Evolutionary conservation across 2,329 filamentous ascomycete species (phyloP), one percentile per base, ranked within the genome.

Genomic region (Exophiala calicioides): DNA sequence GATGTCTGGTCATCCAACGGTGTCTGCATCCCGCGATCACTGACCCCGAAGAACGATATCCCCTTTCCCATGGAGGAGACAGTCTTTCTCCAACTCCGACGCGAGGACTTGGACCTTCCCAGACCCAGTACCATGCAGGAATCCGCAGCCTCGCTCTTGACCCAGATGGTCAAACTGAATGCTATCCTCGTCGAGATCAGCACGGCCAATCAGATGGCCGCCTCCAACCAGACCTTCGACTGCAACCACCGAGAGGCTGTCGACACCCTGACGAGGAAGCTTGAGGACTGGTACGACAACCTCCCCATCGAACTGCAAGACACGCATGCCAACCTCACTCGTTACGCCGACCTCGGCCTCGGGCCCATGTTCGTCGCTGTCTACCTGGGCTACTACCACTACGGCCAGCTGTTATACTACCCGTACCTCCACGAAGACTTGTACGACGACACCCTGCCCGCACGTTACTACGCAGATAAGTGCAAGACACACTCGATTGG

Each of bases 361-460:
- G 73, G 72, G 3, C 62, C 68, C 4, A 63, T 68, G 15, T 75
- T 74, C 42, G 66, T 70, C 1, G 70, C 70, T 1, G 62, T 76
- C 1, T 69, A 76, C 49, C 58, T 76, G 2, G 71, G 72, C 3
- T 75, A 74, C 47, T 69, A 75, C 38, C 67, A 76, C 54, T 74
- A 70, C 49, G 64, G 66, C 3, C 68, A 73, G 39, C 61, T 76
- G n/a, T 65, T 77, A 4, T 73, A 69, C 58, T 76, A 75, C 47
- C 70, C 70, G 39, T 75, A 72, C 51, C 62, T 76, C 1, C 65
- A 68, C 33, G 60, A 64, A 16, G 58, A 63, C 19, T 52, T 55
- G 3, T 43, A 47, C 16, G 32, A 51, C 34, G 32, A 43, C 15
- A 42, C 36, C 21, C 13, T 34, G 26, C 40, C 46, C 3, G 49